phyloP scores from a whole-genome alignment of 2,329 filamentous ascomycete species.

The Neurospora sp. region DNA sequence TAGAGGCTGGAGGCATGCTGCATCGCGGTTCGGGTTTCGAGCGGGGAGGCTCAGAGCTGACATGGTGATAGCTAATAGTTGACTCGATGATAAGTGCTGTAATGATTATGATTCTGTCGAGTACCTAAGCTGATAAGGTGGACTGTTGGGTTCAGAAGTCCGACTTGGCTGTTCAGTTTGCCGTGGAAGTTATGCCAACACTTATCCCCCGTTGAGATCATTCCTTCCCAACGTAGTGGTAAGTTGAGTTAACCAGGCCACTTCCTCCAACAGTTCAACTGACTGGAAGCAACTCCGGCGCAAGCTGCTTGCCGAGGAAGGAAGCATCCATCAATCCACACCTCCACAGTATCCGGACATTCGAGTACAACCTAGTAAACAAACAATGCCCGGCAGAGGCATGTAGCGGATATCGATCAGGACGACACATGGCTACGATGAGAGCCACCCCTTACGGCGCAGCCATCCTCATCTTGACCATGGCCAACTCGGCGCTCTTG shows the following conservation, averaged over 20 bases:
- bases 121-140: background rate
- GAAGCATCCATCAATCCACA: background rate
- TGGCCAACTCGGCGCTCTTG: conserved; percentile 49
- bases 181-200: background rate
- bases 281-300: background rate
- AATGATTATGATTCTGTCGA: too few species aligned
- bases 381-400: background rate
- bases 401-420: background rate
- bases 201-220: background rate
- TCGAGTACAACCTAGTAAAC: background rate
- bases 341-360: background rate
- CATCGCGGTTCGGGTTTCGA: conserved; percentile 4
- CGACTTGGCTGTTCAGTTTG: background rate
- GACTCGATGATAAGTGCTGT: background rate
- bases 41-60: conserved; percentile 9
- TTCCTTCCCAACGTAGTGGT: background rate
- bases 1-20: background rate
- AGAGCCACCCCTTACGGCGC: conserved; percentile 12
- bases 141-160: background rate
- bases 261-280: background rate
- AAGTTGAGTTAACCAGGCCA: too few species aligned
- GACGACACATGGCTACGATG: background rate
- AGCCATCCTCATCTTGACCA: conserved; percentile 47
- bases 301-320: background rate
- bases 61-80: conserved; percentile 1